Evolutionary conservation across 768 basidiomycete species (phyloP).

Genomic region (Agrocybe pediades): DNA sequence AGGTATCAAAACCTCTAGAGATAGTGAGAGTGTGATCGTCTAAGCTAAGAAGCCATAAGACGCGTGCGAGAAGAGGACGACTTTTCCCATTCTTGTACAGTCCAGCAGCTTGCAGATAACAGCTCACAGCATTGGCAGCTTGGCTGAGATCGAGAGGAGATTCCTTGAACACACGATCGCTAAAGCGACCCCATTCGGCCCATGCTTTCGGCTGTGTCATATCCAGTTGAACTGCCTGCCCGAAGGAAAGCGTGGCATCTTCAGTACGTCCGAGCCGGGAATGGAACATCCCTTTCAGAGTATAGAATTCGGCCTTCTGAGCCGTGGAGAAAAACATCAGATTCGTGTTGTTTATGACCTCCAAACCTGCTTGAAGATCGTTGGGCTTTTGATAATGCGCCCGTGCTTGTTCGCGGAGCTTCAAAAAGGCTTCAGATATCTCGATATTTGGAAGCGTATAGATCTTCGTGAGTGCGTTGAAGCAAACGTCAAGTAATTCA

Average conservation of each 20-base stretch:
- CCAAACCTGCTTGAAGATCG: conserved; percentile 91
- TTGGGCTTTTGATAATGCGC: conserved; percentile 97
- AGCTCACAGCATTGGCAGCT: conserved; percentile 92
- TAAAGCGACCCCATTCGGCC: conserved; percentile 97
- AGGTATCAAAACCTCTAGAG: conserved; percentile 86
- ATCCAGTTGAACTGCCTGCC: conserved; percentile 95
- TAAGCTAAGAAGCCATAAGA: conserved; percentile 94
- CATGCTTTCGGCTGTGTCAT: conserved; percentile 94
- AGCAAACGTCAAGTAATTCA: conserved; percentile 94
- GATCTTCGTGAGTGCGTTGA: conserved; percentile 92
- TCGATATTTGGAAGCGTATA: conserved; percentile 99
- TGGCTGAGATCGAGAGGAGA: conserved; percentile 68
- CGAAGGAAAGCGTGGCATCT: conserved; percentile 90
- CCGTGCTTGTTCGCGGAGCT: conserved; percentile 96
- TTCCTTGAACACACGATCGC: conserved; percentile 92
- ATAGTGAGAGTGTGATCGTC: conserved; percentile 78
- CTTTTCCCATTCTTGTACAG: conserved; percentile 93
- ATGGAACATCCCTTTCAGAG: conserved; percentile 98
- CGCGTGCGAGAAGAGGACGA: conserved; percentile 85
- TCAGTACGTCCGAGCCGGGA: conserved; percentile 83
- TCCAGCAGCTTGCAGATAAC: conserved; percentile 96
- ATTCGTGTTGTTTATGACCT: conserved; percentile 99
- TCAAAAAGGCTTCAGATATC: conserved; percentile 98
- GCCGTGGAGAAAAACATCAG: conserved; percentile 93
- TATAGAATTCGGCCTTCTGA: conserved; percentile 99